Evolutionary conservation across 495 filamentous ascomycete genomes (phyloP).

Genomic region (Xylaria intraflava): DNA sequence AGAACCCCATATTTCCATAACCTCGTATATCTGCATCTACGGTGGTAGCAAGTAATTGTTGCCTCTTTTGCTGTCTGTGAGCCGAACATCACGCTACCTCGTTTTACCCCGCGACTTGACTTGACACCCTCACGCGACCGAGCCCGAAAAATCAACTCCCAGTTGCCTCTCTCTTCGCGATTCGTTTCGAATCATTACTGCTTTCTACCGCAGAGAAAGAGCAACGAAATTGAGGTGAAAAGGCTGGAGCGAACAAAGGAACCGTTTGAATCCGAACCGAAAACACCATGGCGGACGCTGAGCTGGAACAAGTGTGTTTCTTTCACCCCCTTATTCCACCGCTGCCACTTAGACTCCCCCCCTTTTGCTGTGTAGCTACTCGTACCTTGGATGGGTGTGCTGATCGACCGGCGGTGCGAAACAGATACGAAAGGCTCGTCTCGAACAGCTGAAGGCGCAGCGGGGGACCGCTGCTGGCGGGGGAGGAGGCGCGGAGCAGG

Average conservation of each 20-base stretch:
- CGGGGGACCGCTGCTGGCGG: slow-evolving; percentile 40
- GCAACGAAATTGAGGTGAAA: background rate
- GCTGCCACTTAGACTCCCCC: too few relatives aligned
- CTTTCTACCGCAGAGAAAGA: background rate
- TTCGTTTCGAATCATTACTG: background rate
- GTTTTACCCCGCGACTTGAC: background rate
- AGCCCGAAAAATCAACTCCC: too few relatives aligned
- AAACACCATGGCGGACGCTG: slow-evolving; percentile 65
- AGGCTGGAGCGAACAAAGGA: too few relatives aligned
- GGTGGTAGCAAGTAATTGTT: too few relatives aligned
- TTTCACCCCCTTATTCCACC: background rate
- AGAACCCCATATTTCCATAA: too few relatives aligned
- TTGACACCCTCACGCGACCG: background rate
- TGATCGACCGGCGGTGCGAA: background rate
- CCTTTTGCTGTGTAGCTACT: too few relatives aligned
- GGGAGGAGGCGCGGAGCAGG: slow-evolving; percentile 46
- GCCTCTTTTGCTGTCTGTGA: too few relatives aligned
- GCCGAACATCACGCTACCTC: too few relatives aligned
- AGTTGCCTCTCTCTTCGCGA: background rate
- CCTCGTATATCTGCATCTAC: too few relatives aligned
- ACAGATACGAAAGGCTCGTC: slow-evolving; percentile 80
- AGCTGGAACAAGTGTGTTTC: slow-evolving; percentile 65
- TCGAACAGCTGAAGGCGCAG: slow-evolving; percentile 84
- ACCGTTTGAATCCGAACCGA: background rate
- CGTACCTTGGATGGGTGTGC: too few relatives aligned